phyloP scores from a whole-genome alignment of 805 yeast genomes.

The Ogataea zsoltii region DNA sequence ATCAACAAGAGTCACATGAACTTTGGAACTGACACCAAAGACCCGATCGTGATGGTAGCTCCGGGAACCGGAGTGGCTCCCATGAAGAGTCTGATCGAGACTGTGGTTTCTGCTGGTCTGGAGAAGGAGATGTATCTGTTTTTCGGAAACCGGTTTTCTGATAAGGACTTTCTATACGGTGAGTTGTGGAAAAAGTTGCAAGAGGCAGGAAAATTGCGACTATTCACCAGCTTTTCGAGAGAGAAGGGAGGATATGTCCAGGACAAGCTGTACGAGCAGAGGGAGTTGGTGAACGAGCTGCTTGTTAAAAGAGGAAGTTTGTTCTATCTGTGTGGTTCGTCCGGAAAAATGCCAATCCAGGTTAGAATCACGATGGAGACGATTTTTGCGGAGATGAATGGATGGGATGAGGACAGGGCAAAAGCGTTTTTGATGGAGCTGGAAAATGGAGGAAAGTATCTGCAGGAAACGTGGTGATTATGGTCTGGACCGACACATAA shows the following conservation, averaged over 20 bases:
- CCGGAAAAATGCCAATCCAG: slow-evolving; percentile 87
- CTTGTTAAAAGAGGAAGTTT: slow-evolving; percentile 56
- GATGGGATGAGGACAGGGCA: slow-evolving; percentile 45
- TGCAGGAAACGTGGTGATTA: slow-evolving; percentile 90
- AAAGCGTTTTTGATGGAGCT: slow-evolving; percentile 51
- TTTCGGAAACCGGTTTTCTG: slow-evolving; percentile 69
- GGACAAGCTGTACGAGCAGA: slow-evolving; percentile 58
- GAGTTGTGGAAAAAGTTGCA: slow-evolving; percentile 48
- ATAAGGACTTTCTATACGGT: slow-evolving; percentile 69
- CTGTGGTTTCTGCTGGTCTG: slow-evolving; percentile 22
- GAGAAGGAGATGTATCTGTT: slow-evolving; percentile 52
- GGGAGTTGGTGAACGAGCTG: slow-evolving; percentile 49
- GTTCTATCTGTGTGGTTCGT: slow-evolving; percentile 86
- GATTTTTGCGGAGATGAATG: slow-evolving; percentile 50
- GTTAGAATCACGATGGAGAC: slow-evolving; percentile 78
- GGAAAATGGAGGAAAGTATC: slow-evolving; percentile 66
- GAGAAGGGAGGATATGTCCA: slow-evolving; percentile 72
- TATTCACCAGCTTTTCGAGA: slow-evolving; percentile 52
- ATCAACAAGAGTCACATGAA: slow-evolving; percentile 47
- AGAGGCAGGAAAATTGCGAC: slow-evolving; percentile 36
- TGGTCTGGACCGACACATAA: too few species aligned
- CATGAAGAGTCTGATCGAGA: slow-evolving; percentile 66
- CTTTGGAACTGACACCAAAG: slow-evolving; percentile 21
- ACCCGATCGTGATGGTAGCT: slow-evolving; percentile 70
- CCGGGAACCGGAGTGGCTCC: slow-evolving; percentile 99